Conservation (phyloP, 306 rosid species). For the Cicer arietinum region DNA sequence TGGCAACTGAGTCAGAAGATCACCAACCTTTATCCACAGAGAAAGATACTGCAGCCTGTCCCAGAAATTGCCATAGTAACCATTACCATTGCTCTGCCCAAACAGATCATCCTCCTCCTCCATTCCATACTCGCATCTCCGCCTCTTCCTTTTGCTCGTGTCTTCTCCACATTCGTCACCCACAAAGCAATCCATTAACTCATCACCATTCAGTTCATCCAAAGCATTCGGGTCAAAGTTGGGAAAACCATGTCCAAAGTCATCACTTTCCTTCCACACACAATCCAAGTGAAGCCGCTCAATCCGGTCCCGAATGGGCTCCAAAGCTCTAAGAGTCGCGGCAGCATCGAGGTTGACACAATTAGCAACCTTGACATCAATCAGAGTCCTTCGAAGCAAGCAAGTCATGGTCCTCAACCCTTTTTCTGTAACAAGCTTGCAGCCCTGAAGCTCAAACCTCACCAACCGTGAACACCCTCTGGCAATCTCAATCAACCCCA, state of each 20-base stretch:
- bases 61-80: constrained; percentile 61
- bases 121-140: constrained; percentile 48
- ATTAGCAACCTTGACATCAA: constrained; percentile 70
- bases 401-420: constrained; percentile 79
- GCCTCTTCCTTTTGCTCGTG: constrained; percentile 61
- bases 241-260: constrained; percentile 32
- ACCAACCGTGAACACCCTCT: constrained; percentile 78
- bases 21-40: constrained; percentile 88
- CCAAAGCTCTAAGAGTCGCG: constrained; percentile 66
- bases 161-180: constrained; percentile 47
- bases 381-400: constrained; percentile 62
- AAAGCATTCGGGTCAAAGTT: constrained; percentile 50
- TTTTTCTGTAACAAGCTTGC: constrained; percentile 65
- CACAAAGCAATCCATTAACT: constrained; percentile 44
- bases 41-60: constrained; percentile 68
- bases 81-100: constrained; percentile 50
- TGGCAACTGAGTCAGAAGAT: constrained; percentile 68
- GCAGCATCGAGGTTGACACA: constrained; percentile 70
- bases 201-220: constrained; percentile 34
- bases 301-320: constrained; percentile 68
- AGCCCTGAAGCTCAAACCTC: constrained; percentile 73
- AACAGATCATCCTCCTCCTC: constrained; percentile 47
- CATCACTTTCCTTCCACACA: constrained; percentile 66
- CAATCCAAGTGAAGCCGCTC: constrained; percentile 85
- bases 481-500: constrained; percentile 89